A percentile compares a stretch with the other conserved stretches of the same genome.
These are phyloP conservation scores for Leccinum truebloodii DNA, from an alignment of 768 basidiomycete species.

Conservation along the genomic window DNA sequence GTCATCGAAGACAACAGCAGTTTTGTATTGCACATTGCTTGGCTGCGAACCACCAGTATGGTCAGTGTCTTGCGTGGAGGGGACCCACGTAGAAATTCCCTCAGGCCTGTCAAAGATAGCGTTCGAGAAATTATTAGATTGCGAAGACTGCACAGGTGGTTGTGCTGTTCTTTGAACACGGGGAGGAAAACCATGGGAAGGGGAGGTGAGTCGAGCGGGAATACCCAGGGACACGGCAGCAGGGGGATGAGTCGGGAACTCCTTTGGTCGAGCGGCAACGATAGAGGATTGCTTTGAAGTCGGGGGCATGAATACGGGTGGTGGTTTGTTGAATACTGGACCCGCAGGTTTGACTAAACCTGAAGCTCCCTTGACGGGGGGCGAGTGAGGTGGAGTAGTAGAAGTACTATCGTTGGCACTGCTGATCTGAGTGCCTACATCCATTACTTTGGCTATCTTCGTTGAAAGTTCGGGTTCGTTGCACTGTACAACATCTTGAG, in stretches of 20 bases:
- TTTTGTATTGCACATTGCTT: conserved; percentile 5
- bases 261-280: conserved; percentile 25
- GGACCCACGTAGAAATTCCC: conserved; percentile 52
- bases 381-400: conserved; percentile 61
- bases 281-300: conserved; percentile 17
- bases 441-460: conserved; percentile 18
- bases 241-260: conserved; percentile 37
- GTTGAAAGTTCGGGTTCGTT: conserved; percentile 19
- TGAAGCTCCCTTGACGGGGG: conserved; percentile 35
- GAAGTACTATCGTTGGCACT: conserved; percentile 42
- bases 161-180: conserved; percentile 35
- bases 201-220: conserved; percentile 34
- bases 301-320: conserved; percentile 29
- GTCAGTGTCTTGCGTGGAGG: conserved; percentile 59
- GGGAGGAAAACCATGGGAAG: conserved; percentile 16
- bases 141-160: conserved; percentile 51
- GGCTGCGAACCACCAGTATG: conserved; percentile 44
- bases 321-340: conserved; percentile 62
- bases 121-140: conserved; percentile 54
- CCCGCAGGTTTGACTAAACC: conserved; percentile 38
- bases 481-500: conserved; percentile 36
- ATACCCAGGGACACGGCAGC: conserved; percentile 49
- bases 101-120: conserved; percentile 50
- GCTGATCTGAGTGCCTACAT: conserved; percentile 4
- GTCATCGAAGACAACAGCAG: conserved; percentile 31